Conservation (phyloP, 257 asterid genomes). For the Solanum pimpinellifolium region DNA sequence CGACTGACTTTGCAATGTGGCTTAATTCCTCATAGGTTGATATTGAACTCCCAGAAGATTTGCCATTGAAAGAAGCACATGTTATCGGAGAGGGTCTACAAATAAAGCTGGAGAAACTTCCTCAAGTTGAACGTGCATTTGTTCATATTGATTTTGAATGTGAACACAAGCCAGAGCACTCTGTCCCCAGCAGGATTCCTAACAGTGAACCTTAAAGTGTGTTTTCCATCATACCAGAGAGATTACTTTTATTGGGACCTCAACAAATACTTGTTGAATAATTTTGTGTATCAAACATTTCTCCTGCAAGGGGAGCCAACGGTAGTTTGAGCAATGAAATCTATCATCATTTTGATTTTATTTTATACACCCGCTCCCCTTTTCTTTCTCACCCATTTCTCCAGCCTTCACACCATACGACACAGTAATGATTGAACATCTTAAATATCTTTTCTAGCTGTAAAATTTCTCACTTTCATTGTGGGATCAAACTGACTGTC, state of each 20-base stretch:
- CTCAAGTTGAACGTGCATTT: slow-evolving; percentile 86
- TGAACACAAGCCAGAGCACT: slow-evolving; percentile 84
- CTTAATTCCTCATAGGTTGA: slow-evolving; percentile 39
- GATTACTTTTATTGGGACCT: neutral
- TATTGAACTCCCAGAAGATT: slow-evolving; percentile 73
- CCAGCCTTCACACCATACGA: neutral
- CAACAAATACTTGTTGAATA: neutral
- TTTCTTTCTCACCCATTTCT: neutral
- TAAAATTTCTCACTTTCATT: neutral
- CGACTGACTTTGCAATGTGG: neutral
- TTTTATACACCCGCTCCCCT: neutral
- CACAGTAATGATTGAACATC: neutral
- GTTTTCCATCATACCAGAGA: neutral
- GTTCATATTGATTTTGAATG: slow-evolving; percentile 85
- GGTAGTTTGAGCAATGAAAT: neutral
- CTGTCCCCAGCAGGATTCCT: slow-evolving; percentile 66
- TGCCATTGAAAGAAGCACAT: slow-evolving; percentile 88
- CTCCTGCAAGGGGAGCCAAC: neutral
- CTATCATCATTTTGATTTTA: neutral
- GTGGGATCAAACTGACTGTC: neutral
- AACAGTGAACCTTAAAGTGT: slow-evolving; percentile 46
- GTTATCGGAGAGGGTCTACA: slow-evolving; percentile 68
- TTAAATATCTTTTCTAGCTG: neutral
- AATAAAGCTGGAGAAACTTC: slow-evolving; percentile 66
- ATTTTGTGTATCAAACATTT: neutral